phyloP scores from a whole-genome alignment of 176 grass and related monocot genomes.

The Calamus simplicifolius region DNA sequence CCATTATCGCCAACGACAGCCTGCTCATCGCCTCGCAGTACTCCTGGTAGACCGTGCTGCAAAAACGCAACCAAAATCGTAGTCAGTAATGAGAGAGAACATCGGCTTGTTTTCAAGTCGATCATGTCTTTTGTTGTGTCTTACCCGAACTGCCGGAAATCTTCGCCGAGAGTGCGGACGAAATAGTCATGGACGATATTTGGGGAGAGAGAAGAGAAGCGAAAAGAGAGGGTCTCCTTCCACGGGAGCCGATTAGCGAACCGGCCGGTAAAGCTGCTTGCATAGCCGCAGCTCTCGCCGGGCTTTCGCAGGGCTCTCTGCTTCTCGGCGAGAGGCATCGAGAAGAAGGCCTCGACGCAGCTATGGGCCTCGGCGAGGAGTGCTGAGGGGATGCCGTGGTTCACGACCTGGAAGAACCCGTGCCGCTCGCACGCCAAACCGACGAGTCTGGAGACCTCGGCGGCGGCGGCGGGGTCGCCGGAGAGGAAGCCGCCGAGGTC shows the following conservation, averaged over 20 bases:
- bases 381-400: slow-evolving; percentile 61
- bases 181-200: slow-evolving; percentile 48
- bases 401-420: slow-evolving; percentile 91
- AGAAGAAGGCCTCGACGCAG: slow-evolving; percentile 74
- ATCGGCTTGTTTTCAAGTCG: no score
- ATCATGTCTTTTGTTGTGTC: no score
- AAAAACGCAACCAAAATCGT: background rate
- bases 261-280: slow-evolving; percentile 82
- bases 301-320: slow-evolving; percentile 55
- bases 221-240: slow-evolving; percentile 95
- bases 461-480: slow-evolving; percentile 12
- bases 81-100: background rate
- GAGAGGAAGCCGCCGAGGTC: slow-evolving; percentile 50
- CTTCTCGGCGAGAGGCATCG: slow-evolving; percentile 58
- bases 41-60: slow-evolving; percentile 40
- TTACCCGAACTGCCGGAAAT: slow-evolving; percentile 43
- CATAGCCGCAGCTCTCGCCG: slow-evolving; percentile 86
- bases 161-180: slow-evolving; percentile 39
- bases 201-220: slow-evolving; percentile 15
- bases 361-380: slow-evolving; percentile 56
- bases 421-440: slow-evolving; percentile 45
- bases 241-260: slow-evolving; percentile 82
- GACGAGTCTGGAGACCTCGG: slow-evolving; percentile 27
- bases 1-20: slow-evolving; percentile 75
- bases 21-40: slow-evolving; percentile 81